Conservation (phyloP, 1,139 yeast genomes). For the Sugiyamaella castrensis region DNA sequence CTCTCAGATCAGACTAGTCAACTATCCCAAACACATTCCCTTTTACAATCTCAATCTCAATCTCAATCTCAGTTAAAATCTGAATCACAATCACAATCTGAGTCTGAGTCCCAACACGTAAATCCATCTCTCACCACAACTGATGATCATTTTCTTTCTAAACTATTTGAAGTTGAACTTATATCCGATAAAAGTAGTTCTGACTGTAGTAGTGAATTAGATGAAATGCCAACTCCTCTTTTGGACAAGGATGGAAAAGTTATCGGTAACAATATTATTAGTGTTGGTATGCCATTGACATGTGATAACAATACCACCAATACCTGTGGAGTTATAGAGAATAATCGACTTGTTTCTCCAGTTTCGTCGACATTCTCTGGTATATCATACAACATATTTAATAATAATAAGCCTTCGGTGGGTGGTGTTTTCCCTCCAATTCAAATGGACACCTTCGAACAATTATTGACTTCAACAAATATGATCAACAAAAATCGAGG, state of each 20-base stretch:
- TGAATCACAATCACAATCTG: not conserved
- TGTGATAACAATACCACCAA: too few species aligned
- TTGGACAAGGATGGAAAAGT: slow-evolving; percentile 5
- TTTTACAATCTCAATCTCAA: too few species aligned
- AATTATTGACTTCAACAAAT: not conserved
- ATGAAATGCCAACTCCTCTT: slow-evolving; percentile 15
- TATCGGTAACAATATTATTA: not conserved
- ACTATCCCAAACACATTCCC: too few species aligned
- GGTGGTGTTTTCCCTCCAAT: not conserved
- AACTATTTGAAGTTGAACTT: slow-evolving; percentile 11
- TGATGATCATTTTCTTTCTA: slow-evolving; percentile 5
- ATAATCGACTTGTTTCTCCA: too few species aligned
- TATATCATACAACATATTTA: too few species aligned
- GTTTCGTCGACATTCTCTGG: too few species aligned
- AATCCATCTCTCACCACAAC: too few species aligned
- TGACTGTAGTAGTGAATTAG: slow-evolving; percentile 12
- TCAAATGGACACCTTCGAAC: not conserved
- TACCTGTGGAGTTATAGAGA: too few species aligned
- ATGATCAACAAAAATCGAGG: slow-evolving; percentile 14
- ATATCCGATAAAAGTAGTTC: slow-evolving; percentile 16
- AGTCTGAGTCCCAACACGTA: too few species aligned
- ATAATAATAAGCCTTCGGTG: too few species aligned
- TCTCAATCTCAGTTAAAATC: not conserved
- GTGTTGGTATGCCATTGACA: too few species aligned
- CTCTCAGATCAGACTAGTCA: too few species aligned